Evolutionary conservation across 441 rosid genomes (phyloP), one percentile per base, ranked within the genome.

Genomic region (Flueggea neowawraea): DNA sequence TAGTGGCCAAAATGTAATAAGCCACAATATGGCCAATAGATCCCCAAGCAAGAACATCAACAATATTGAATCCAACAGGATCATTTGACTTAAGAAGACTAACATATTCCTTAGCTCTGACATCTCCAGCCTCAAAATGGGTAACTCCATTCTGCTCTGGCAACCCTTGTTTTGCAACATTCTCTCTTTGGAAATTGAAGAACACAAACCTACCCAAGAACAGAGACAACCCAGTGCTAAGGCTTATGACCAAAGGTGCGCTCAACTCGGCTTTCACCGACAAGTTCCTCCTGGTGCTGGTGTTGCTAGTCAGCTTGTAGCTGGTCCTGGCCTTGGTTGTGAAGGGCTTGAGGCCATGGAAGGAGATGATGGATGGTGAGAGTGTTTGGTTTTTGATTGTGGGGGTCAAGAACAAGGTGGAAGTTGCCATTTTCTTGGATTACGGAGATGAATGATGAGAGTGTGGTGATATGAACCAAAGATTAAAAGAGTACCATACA

Each of bases 101-200:
- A 4, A 88, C 91, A 47, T 94, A 94, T 63, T 94, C 98, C 78
- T 94, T 85, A 55, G 98, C 98, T 54, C 98, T 83, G 9, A 67
- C 78, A 70, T 94, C 98, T 0, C 97, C 97, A 10, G 98, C 98
- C 80, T 94, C 97, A 61, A 88, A 94, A 71, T 94, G 98, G 47
- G 97, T 84, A 61, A 79, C 44, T 0, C 98, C 98, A 68, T 94
- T 94, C 76, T 90, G 98, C 88, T 81, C 96, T 15, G 98, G 98
- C 63, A 93, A 22, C 2, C 28, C 98, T 58, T 94, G 98, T 64
- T 90, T 94, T 0, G 96, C 95, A 5, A 84, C 91, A 67, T 94
- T 94, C 79, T 94, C 98, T 72, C 98, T 85, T 73, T 94, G 98
- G 84, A 94, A 94, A 82, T 94, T 90, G 74, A 94, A 94, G 95